These are phyloP conservation scores for Nothopassalora personata DNA, from an alignment of 2,329 filamentous ascomycete genomes.

Conservation along the genomic window DNA sequence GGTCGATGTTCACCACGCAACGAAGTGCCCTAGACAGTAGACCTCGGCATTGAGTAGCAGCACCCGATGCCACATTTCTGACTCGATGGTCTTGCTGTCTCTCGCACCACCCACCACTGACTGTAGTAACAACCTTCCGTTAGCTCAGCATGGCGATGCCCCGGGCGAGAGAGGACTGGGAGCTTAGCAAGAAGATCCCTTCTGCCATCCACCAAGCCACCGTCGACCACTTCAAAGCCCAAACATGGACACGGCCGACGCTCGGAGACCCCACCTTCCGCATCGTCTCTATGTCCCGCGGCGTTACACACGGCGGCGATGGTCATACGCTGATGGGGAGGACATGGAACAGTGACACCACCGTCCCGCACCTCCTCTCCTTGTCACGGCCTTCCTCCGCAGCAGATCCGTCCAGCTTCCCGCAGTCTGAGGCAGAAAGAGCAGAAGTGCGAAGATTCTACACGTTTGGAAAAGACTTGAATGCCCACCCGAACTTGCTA, in stretches of 20 bases:
- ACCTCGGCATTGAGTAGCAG: not conserved
- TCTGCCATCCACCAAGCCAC: slow-evolving; percentile 10
- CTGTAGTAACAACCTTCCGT: not conserved
- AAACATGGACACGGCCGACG: slow-evolving; percentile 9
- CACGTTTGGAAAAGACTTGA: slow-evolving; percentile 19
- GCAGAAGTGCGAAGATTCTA: slow-evolving; percentile 18
- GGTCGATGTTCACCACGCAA: no score
- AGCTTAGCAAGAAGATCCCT: not conserved
- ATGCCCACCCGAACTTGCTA: slow-evolving; percentile 18
- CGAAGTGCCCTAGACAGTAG: not conserved
- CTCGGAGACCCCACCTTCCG: slow-evolving; percentile 13
- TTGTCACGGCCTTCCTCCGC: slow-evolving; percentile 10
- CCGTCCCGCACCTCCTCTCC: slow-evolving; percentile 14
- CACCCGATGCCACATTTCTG: not conserved
- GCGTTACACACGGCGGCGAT: slow-evolving; percentile 14
- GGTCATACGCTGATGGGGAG: slow-evolving; percentile 22
- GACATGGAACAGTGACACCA: slow-evolving; percentile 20
- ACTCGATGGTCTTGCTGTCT: not conserved
- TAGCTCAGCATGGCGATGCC: not conserved
- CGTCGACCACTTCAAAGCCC: slow-evolving; percentile 18
- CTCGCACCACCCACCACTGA: not conserved
- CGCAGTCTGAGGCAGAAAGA: slow-evolving; percentile 9
- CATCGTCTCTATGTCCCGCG: slow-evolving; percentile 15
- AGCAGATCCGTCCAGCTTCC: not conserved
- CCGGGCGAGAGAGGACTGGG: not conserved